Evolutionary conservation across 108 stramenopile genomes (phyloP), one percentile per base, ranked within the genome.

Genomic region (Craspedostauros australis): DNA sequence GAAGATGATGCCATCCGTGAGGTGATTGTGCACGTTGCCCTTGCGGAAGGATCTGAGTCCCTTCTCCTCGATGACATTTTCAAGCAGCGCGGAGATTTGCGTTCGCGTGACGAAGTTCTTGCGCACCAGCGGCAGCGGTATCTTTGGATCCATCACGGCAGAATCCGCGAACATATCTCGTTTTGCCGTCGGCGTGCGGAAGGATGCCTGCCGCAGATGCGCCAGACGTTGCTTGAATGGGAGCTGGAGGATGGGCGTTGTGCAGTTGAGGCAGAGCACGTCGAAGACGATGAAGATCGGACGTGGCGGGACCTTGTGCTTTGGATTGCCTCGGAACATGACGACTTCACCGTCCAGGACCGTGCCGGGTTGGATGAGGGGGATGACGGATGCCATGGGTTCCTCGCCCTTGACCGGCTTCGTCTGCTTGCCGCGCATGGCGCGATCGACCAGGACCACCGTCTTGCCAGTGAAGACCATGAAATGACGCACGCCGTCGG

Each of bases 291-390:
- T 88, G 53, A 95, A 97, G 29, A 94, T 75, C 4, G 93, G 91
- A 44, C 87, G 60, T 25, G 73, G 77, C 18, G 66, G 57, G 27
- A 73, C 79, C 28, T 41, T 50, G 40, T 60, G 60, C 16, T 55
- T 58, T 5, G 39, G 19, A 31, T 27, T 28, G 1, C 67, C 67
- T 1, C 91, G 73, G 68, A 94, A 86, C 64, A 93, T 87, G 36
- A 96, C 95, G n/a, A 97, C 91, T 73, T 97, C 96, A 27, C 96
- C 96, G 63, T 97, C 96, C 2, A 97, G 72, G 5, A 97, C 79
- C 4, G 91, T 89, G 23, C 96, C 96, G 8, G 87, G 82, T 55
- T 82, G 64, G 39, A 88, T 75, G 8, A 73, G 50, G 2, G 62
- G 42, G 7, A 80, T 3, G 15, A 86, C 54, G 18, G 46, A 49